Evolutionary conservation across 352 stramenopile species (phyloP).

Genomic region (Pythium rhizo-oryzae): DNA sequence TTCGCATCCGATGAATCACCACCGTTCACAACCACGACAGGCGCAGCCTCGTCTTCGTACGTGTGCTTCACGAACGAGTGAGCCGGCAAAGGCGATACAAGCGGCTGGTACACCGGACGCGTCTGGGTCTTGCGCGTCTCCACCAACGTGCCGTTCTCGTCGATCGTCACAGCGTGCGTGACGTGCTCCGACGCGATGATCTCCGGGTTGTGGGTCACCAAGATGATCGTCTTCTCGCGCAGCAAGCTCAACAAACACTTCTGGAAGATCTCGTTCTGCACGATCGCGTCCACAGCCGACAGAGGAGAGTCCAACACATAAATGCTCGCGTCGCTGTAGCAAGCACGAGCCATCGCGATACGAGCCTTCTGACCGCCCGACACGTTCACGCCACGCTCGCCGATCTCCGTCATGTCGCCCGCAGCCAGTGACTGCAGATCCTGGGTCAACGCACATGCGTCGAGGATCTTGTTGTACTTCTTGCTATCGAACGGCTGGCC

Average conservation of each 20-base stretch:
- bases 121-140: constrained; percentile 13
- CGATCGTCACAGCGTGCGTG: constrained; percentile 10
- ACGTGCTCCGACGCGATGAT: constrained; percentile 34
- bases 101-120: constrained; percentile 20
- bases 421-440: constrained; percentile 55
- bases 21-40: too few species aligned
- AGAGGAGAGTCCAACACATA: constrained; percentile 51
- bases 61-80: background rate
- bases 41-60: too few species aligned
- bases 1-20: too few species aligned
- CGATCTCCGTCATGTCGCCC: constrained; percentile 55
- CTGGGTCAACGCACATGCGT: constrained; percentile 47
- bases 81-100: constrained; percentile 24
- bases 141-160: constrained; percentile 7
- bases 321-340: constrained; percentile 49
- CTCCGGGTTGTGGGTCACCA: constrained; percentile 62
- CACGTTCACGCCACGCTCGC: constrained; percentile 45
- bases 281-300: constrained; percentile 39
- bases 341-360: constrained; percentile 46
- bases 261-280: constrained; percentile 55
- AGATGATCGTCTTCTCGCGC: constrained; percentile 56
- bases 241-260: constrained; percentile 63
- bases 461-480: constrained; percentile 41
- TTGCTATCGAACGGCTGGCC: constrained; percentile 42
- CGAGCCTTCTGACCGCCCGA: constrained; percentile 47